These are phyloP conservation scores for Rhodotorula diobovata DNA, from an alignment of 768 basidiomycete genomes.

Conservation along the genomic window DNA sequence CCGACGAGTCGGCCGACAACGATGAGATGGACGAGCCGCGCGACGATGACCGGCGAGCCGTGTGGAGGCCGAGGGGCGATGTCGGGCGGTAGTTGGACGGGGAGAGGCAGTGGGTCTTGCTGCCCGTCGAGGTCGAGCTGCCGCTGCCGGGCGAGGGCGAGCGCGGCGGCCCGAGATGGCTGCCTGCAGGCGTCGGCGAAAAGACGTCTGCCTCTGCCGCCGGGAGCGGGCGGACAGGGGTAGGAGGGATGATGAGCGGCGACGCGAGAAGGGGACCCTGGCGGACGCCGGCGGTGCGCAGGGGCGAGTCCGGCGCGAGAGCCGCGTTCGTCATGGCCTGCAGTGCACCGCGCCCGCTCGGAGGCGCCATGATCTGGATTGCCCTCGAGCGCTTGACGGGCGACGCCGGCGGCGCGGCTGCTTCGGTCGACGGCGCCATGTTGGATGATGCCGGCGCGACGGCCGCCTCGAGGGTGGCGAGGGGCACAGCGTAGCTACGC, in stretches of 20 bases:
- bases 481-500: conserved; percentile 29
- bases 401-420: neutral
- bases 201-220: conserved; percentile 32
- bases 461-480: conserved; percentile 15
- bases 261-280: conserved; percentile 32
- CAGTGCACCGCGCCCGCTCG: conserved; percentile 21
- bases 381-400: conserved; percentile 39
- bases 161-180: neutral
- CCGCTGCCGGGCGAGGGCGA: neutral
- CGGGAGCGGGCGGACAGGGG: conserved; percentile 20
- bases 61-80: conserved; percentile 26
- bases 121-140: neutral
- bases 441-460: conserved; percentile 5
- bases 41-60: conserved; percentile 20
- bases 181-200: conserved; percentile 25
- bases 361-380: conserved; percentile 40
- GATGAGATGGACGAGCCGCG: conserved; percentile 36
- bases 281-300: neutral
- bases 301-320: conserved; percentile 28
- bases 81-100: conserved; percentile 15
- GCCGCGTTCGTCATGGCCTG: conserved; percentile 33
- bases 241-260: conserved; percentile 36
- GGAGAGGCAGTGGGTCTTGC: conserved; percentile 18
- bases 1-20: conserved; percentile 9
- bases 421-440: conserved; percentile 6